These are phyloP conservation scores for Boletus coffeatus DNA, from an alignment of 1,284 basidiomycete genomes.

Conservation along the genomic window DNA sequence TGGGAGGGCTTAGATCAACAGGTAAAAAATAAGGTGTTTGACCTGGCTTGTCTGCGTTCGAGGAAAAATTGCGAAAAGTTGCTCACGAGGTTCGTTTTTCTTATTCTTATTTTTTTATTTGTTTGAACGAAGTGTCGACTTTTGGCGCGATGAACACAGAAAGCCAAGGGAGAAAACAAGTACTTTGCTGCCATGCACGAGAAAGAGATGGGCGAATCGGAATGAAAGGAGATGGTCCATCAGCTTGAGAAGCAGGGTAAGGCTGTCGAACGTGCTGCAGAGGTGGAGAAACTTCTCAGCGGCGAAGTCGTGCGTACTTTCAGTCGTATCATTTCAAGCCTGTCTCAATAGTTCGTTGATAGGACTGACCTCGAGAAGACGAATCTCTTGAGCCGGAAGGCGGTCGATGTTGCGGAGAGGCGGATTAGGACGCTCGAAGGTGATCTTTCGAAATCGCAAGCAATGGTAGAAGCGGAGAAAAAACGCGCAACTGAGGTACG, in stretches of 20 bases:
- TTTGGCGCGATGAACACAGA: conserved; percentile 36
- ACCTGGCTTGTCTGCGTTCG: conserved; percentile 60
- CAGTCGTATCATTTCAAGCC: not conserved
- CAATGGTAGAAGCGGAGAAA: conserved; percentile 35
- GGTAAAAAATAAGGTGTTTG: conserved; percentile 80
- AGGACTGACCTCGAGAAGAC: conserved; percentile 50
- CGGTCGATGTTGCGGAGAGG: conserved; percentile 38
- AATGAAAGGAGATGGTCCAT: conserved; percentile 64
- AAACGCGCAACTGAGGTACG: conserved; percentile 32
- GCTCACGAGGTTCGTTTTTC: conserved; percentile 52
- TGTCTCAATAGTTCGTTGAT: not conserved
- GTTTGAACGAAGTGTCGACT: not conserved
- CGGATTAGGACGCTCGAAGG: conserved; percentile 29
- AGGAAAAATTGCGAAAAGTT: conserved; percentile 67
- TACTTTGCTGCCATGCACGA: conserved; percentile 89
- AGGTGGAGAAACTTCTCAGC: conserved; percentile 56
- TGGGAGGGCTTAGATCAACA: conserved; percentile 88
- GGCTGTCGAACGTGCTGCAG: conserved; percentile 65
- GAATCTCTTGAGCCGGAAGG: conserved; percentile 38
- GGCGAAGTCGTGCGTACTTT: conserved; percentile 49
- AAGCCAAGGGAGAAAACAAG: conserved; percentile 94
- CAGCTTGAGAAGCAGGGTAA: conserved; percentile 77
- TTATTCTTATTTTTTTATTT: not conserved
- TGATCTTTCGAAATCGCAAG: conserved; percentile 31
- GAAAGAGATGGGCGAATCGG: conserved; percentile 78